These are phyloP conservation scores for Vickermania spadyakhi DNA, from an alignment of 208 protist genomes.

Conservation along the genomic window DNA sequence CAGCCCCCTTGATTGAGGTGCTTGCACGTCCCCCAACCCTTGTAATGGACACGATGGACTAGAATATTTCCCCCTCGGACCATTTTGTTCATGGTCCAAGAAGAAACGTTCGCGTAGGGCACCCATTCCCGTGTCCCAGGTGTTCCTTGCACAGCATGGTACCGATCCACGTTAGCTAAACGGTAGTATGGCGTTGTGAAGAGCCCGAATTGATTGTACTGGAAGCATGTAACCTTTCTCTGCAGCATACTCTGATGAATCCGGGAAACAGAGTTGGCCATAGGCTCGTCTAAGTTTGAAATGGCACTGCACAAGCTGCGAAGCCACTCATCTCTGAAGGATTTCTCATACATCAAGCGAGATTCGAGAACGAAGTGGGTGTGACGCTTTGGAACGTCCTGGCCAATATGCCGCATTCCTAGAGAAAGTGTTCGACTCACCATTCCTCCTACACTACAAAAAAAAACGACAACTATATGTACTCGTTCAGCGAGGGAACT, in stretches of 20 bases:
- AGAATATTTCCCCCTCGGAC: constrained; percentile 76
- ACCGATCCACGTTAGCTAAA: constrained; percentile 78
- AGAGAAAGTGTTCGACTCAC: too few species aligned
- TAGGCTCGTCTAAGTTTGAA: constrained; percentile 63
- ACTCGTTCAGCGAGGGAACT: too few species aligned
- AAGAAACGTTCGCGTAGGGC: constrained; percentile 82
- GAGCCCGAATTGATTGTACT: constrained; percentile 88
- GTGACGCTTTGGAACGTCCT: constrained; percentile 81
- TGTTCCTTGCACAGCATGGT: constrained; percentile 70
- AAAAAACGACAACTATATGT: too few species aligned
- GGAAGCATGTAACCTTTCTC: constrained; percentile 79
- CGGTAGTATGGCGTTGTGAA: constrained; percentile 77
- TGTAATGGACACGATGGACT: constrained; percentile 84
- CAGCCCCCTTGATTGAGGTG: constrained; percentile 77
- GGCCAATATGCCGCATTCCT: constrained; percentile 76
- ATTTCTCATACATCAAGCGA: constrained; percentile 87
- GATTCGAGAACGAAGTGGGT: constrained; percentile 81
- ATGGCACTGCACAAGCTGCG: constrained; percentile 70
- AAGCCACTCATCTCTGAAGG: constrained; percentile 87
- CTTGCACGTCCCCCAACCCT: constrained; percentile 71
- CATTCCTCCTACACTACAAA: too few species aligned
- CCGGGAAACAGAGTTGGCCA: constrained; percentile 64
- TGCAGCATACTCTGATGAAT: constrained; percentile 73
- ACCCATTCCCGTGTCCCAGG: constrained; percentile 85
- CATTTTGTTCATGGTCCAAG: constrained; percentile 89